Evolutionary conservation across 192 early-diverging fungal genomes (phyloP), one percentile per base, ranked within the genome.

Genomic region (Backusella circina): DNA sequence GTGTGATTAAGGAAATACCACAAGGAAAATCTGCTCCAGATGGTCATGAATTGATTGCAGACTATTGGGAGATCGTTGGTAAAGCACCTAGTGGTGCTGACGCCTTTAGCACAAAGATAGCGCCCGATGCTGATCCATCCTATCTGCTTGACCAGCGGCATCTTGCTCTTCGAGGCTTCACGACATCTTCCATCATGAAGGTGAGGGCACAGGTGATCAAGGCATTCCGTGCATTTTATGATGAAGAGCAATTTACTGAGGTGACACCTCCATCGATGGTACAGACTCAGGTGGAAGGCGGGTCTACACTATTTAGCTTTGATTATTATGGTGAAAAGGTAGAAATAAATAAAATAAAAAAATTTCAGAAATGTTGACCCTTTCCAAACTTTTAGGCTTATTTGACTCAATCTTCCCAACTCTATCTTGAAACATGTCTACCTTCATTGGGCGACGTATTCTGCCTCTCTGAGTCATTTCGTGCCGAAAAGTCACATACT

Each of bases 181-280:
- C 88, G 33, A 89, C 93, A n/a, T 94, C 97, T 23, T 85, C 88
- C 2, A 91, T 96, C 35, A 86, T 99, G 38, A 95, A 92, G 82
- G 92, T 95, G 75, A 92, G 98, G 71, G 83, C 93, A 37, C 78
- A 91, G 32, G 90, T 95, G 30, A 87, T 99, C 82, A 92, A 92
- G 44, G 94, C 97, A 0, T 99, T 99, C 93, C 96, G 98, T 77
- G 94, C 93, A 73, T 94, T 94, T 86, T 99, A 98, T 86, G 94
- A 97, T 38, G 77, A 80, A 37, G 86, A 84, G 36, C 88, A 88
- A n/a, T 93, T 93, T 75, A 80, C 83, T 67, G 98, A 99, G 84
- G 95, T 99, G 18, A 98, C 93, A 15, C 97, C 98, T n/a, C 98
- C 98, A 18, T 90, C 93, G 78, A 95, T 99, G 95, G 98, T 99